Conservation (phyloP, 345 rosid genomes). For the Noccaea bulbosa region DNA sequence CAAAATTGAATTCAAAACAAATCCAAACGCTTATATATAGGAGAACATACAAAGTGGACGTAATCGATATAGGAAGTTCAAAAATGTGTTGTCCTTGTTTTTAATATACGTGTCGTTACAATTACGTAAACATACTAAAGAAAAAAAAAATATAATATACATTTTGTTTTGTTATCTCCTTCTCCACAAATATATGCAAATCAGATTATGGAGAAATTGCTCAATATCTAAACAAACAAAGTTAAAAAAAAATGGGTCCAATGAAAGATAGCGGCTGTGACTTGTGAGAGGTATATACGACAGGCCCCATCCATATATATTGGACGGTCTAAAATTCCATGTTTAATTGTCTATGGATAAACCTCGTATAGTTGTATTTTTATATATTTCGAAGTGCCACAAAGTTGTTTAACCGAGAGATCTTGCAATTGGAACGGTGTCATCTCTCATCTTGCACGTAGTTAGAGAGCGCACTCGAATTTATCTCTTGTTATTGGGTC, state of each 20-base stretch:
- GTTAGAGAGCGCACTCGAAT: neutral
- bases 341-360: neutral
- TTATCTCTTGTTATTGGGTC: constrained; percentile 11
- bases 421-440: neutral
- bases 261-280: constrained; percentile 13
- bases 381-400: neutral
- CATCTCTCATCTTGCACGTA: neutral
- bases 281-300: neutral
- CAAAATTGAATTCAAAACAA: neutral
- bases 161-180: constrained; percentile 13
- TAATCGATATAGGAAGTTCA: constrained; percentile 24
- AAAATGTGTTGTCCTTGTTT: constrained; percentile 29
- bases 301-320: constrained; percentile 2
- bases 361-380: neutral
- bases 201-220: neutral
- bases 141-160: constrained; percentile 8
- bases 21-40: too few species aligned
- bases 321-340: constrained; percentile 7
- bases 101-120: constrained; percentile 32
- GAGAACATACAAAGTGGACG: constrained; percentile 27
- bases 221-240: neutral
- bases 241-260: constrained; percentile 18
- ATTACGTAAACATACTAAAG: constrained; percentile 15
- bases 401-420: constrained; percentile 8
- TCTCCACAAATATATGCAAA: constrained; percentile 4